These are phyloP conservation scores for Phtheirospermum japonicum DNA, from an alignment of 257 asterid genomes.

Conservation along the genomic window DNA sequence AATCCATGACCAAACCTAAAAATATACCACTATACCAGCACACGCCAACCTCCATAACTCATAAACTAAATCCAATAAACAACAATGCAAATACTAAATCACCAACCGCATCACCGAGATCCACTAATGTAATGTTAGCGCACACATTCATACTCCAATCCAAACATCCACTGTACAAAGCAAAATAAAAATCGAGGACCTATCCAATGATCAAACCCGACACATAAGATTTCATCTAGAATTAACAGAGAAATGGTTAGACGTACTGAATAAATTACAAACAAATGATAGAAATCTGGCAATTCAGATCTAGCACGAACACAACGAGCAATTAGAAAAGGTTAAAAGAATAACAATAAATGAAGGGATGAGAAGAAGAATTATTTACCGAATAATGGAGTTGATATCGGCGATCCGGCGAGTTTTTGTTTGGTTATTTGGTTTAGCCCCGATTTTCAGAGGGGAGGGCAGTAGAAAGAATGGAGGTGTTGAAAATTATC, in stretches of 20 bases:
- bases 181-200: conserved; percentile 3
- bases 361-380: conserved; percentile 4
- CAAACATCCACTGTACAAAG: conserved; percentile 18
- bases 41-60: conserved; percentile 8
- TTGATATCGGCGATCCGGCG: conserved; percentile 23
- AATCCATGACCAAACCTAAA: conserved; percentile 20
- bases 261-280: not conserved
- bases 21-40: not conserved
- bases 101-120: conserved; percentile 26
- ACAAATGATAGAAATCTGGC: not conserved
- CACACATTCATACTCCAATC: not conserved
- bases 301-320: conserved; percentile 33
- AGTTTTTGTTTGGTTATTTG: not conserved
- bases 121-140: conserved; percentile 9
- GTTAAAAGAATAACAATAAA: not conserved
- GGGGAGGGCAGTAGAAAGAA: not conserved
- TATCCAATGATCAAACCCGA: not conserved
- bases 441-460: conserved; percentile 15
- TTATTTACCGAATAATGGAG: not conserved
- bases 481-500: not conserved
- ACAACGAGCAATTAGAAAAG: not conserved
- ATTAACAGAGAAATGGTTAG: not conserved
- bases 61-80: conserved; percentile 17
- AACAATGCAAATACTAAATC: conserved; percentile 6
- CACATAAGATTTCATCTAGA: not conserved